Evolutionary conservation across 306 rosid genomes (phyloP), one percentile per base, ranked within the genome.

Genomic region (Elaeagnus macrophylla): DNA sequence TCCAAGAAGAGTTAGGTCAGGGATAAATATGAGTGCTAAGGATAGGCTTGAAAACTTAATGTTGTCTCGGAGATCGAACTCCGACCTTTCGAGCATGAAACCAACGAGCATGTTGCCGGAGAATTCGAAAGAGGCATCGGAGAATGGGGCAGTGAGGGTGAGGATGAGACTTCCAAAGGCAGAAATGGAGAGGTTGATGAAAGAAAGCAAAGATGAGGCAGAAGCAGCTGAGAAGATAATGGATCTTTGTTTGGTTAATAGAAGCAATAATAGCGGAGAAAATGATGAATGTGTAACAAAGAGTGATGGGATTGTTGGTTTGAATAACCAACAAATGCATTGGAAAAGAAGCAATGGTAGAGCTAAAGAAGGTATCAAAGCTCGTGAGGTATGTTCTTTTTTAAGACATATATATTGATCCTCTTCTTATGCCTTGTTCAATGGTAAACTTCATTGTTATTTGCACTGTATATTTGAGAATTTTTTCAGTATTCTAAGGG

Each of bases 11-110:
- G 95, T 80, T 37, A 79, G 77, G 61, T 93, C 99, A 0, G 95
- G 84, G 14, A 93, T 93, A 14, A 73, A 77, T 70, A 81, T 93
- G 96, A 71, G 84, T 11, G 99, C 99, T 5, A 93, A 87, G 55
- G 99, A 93, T 49, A 59, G 88, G 57, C 82, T 93, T 0, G 96
- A 93, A 75, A 84, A 81, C 45, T 57, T 93, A 5, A 81, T 81
- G 75, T 63, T 93, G 43, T 48, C 99, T 1, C 39, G 94, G 16
- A 54, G 99, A 54, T 82, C 96, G 0, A 66, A 43, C 8, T 93
- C 99, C 0, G 99, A 87, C 57, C 96, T 93, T 0, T 62, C 89
- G 0, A 57, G 63, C 12, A 68, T 87, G 68, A 87, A 80, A 41
- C 64, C 75, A 1, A 65, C 54, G 41, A 64, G 74, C 61, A 52